Evolutionary conservation across 768 basidiomycete genomes (phyloP).

Genomic region (Aureoboletus auriporus): DNA sequence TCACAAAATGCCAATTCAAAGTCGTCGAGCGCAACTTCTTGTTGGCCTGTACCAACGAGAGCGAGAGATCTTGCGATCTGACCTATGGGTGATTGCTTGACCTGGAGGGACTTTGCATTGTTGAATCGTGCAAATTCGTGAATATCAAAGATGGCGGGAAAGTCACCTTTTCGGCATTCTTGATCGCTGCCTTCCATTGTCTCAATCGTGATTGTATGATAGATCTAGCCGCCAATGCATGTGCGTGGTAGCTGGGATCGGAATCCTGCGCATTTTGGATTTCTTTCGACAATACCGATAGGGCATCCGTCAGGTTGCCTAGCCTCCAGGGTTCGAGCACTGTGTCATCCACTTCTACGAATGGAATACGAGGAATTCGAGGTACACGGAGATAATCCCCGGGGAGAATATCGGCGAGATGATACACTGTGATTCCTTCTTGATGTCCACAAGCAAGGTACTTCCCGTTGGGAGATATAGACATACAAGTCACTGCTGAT

Average conservation of each 20-base stretch:
- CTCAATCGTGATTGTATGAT: background rate
- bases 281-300: background rate
- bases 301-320: background rate
- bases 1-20: no score
- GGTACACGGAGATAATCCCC: background rate
- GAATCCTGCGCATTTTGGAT: background rate
- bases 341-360: background rate
- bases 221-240: background rate
- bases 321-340: background rate
- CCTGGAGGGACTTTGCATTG: no score
- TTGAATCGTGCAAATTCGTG: no score
- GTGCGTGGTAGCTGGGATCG: background rate
- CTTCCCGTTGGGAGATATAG: constrained; percentile 4
- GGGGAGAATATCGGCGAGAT: background rate
- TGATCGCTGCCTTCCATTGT: background rate
- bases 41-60: no score
- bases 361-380: background rate
- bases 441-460: constrained; percentile 5
- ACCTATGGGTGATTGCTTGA: no score
- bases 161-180: no score
- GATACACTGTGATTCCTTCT: background rate
- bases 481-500: background rate
- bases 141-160: no score
- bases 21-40: no score
- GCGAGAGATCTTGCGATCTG: no score